Evolutionary conservation across 1,284 basidiomycete species (phyloP).

Genomic region (Ustilago esculenta): DNA sequence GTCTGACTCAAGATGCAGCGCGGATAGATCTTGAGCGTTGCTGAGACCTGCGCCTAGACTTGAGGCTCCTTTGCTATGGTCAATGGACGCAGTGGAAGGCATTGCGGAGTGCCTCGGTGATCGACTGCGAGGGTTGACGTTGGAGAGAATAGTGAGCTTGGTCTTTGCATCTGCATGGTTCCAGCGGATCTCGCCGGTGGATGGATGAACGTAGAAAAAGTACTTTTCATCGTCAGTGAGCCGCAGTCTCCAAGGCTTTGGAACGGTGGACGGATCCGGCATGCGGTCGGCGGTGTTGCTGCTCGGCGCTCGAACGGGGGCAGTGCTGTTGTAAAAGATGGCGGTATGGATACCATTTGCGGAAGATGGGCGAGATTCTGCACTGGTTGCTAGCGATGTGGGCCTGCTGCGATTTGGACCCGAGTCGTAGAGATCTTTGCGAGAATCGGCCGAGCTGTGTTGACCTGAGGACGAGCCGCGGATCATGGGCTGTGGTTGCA

Average conservation of each 20-base stretch:
- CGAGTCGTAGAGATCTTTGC: conserved; percentile 68
- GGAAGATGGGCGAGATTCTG: conserved; percentile 31
- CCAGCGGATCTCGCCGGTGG: conserved; percentile 45
- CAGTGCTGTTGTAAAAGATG: conserved; percentile 31
- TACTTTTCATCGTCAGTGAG: conserved; percentile 49
- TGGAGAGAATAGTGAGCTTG: conserved; percentile 45
- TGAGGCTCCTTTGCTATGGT: conserved; percentile 7
- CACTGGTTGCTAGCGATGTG: conserved; percentile 14
- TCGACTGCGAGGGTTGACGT: conserved; percentile 29
- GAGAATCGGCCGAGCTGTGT: conserved; percentile 27
- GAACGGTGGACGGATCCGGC: conserved; percentile 38
- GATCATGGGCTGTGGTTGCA: conserved; percentile 19
- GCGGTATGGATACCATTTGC: conserved; percentile 38
- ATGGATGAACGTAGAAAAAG: conserved; percentile 48
- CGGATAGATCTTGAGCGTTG: conserved; percentile 14
- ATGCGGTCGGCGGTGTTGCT: conserved; percentile 40
- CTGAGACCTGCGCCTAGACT: conserved; percentile 12
- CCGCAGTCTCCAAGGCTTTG: conserved; percentile 46
- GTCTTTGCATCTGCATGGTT: conserved; percentile 43
- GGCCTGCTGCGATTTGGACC: conserved; percentile 69
- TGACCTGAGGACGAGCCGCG: conserved; percentile 19
- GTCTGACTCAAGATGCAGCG: conserved; percentile 40
- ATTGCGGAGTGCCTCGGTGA: conserved; percentile 15
- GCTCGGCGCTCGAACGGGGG: conserved; percentile 29
- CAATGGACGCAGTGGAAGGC: background rate